These are phyloP conservation scores for Cordyceps fumosorosea DNA, from an alignment of 2,329 filamentous ascomycete species.

Conservation along the genomic window DNA sequence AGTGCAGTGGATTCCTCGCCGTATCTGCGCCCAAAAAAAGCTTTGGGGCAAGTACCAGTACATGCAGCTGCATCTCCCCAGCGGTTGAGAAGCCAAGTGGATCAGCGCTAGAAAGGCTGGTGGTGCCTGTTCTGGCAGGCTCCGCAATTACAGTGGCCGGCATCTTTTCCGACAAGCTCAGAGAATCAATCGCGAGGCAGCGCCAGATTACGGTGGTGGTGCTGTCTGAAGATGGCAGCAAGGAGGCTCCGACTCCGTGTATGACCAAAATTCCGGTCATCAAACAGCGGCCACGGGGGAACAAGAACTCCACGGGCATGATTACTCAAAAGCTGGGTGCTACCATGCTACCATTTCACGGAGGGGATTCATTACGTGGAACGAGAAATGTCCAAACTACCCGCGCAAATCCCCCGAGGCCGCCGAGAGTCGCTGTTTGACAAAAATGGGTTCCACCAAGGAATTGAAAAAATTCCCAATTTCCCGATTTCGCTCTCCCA, in stretches of 20 bases:
- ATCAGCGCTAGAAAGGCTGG: conserved; percentile 8
- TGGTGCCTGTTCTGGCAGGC: neutral
- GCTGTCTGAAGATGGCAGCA: neutral
- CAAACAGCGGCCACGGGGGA: neutral
- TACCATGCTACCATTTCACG: neutral
- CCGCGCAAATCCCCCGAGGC: neutral
- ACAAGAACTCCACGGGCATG: neutral
- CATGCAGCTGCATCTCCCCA: conserved; percentile 11
- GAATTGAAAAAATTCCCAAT: conserved; percentile 1
- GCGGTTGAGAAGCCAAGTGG: conserved; percentile 16
- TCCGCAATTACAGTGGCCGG: neutral
- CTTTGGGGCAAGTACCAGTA: conserved; percentile 16
- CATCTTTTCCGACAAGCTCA: conserved; percentile 3
- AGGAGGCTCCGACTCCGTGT: neutral
- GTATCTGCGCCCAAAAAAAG: conserved; percentile 9
- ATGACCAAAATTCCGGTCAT: neutral
- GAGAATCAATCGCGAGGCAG: neutral
- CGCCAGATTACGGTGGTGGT: neutral
- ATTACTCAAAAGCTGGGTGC: neutral
- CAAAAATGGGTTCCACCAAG: conserved; percentile 2
- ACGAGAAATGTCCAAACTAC: neutral
- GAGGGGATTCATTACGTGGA: neutral
- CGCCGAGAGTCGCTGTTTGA: conserved; percentile 1
- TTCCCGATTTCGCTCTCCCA: conserved; percentile 5
- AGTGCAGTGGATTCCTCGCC: neutral